Conservation (phyloP, 371 early-diverging fungal genomes). For the Apophysomyces variabilis region DNA sequence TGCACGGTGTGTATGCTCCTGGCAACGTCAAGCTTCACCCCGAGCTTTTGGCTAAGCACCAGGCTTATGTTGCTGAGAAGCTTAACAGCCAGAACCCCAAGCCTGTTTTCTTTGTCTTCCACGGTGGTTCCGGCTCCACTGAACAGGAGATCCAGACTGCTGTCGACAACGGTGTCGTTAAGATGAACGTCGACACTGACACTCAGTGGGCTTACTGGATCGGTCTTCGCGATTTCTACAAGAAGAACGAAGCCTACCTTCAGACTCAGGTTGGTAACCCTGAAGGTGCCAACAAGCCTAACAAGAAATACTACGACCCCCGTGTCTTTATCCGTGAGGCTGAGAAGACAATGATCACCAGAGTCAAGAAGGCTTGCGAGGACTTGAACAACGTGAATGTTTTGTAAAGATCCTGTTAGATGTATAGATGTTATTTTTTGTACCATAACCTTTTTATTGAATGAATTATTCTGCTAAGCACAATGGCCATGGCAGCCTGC, state of each 20-base stretch:
- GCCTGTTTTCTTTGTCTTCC: constrained; percentile 94
- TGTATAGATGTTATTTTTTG: background rate
- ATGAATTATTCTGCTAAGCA: background rate
- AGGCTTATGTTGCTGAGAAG: constrained; percentile 76
- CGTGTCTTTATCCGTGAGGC: constrained; percentile 87
- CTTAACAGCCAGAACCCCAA: constrained; percentile 58
- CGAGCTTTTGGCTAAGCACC: constrained; percentile 87
- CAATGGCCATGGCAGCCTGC: background rate
- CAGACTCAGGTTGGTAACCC: constrained; percentile 93
- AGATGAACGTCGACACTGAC: constrained; percentile 91
- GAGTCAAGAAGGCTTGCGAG: constrained; percentile 79
- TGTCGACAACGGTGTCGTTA: constrained; percentile 83
- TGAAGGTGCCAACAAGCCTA: constrained; percentile 88
- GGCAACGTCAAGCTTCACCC: constrained; percentile 92
- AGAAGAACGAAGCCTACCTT: constrained; percentile 75
- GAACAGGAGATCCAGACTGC: constrained; percentile 82
- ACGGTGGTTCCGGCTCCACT: constrained; percentile 91
- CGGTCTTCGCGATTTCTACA: constrained; percentile 76
- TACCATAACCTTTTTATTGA: background rate
- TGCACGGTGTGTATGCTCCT: constrained; percentile 92
- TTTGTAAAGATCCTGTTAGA: constrained; percentile 55
- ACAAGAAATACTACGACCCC: constrained; percentile 95
- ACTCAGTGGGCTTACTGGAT: constrained; percentile 86
- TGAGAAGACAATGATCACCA: constrained; percentile 82
- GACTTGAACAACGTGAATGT: constrained; percentile 76